Evolutionary conservation across 176 grass and related monocot species (phyloP).

Genomic region (Avena eriantha): DNA sequence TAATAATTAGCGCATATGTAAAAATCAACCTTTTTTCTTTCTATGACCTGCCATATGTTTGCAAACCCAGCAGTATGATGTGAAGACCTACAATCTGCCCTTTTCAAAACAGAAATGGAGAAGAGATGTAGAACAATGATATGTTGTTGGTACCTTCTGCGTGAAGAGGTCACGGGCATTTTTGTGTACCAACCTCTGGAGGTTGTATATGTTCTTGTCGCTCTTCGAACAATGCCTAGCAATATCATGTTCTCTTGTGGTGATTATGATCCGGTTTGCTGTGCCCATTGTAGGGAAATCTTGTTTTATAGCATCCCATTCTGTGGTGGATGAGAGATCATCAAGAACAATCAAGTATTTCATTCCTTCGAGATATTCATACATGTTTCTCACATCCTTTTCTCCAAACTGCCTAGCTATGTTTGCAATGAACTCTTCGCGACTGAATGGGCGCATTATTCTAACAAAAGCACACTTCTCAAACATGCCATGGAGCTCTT

Average conservation of each 20-base stretch:
- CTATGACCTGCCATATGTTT: neutral
- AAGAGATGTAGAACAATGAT: neutral
- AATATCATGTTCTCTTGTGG: conserved; percentile 26
- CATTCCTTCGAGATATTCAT: neutral
- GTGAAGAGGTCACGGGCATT: conserved; percentile 30
- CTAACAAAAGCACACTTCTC: conserved; percentile 35
- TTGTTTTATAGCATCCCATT: neutral
- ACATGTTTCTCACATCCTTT: neutral
- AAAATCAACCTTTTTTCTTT: neutral
- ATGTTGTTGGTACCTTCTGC: conserved; percentile 27
- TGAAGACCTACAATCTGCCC: neutral
- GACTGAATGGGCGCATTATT: conserved; percentile 25
- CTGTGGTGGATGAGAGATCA: neutral
- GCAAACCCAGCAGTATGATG: neutral
- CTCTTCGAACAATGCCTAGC: conserved; percentile 10
- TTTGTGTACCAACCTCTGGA: neutral
- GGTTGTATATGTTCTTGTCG: neutral
- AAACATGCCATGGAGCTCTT: conserved; percentile 9
- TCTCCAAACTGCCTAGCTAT: conserved; percentile 18
- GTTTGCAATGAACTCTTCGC: neutral
- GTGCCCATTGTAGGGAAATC: neutral
- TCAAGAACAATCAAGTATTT: conserved; percentile 19
- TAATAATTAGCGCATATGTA: neutral
- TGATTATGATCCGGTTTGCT: conserved; percentile 39
- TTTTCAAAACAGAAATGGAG: neutral